Base-by-base conservation (phyloP, 306 rosid species). In the Prunus mira region DNA sequence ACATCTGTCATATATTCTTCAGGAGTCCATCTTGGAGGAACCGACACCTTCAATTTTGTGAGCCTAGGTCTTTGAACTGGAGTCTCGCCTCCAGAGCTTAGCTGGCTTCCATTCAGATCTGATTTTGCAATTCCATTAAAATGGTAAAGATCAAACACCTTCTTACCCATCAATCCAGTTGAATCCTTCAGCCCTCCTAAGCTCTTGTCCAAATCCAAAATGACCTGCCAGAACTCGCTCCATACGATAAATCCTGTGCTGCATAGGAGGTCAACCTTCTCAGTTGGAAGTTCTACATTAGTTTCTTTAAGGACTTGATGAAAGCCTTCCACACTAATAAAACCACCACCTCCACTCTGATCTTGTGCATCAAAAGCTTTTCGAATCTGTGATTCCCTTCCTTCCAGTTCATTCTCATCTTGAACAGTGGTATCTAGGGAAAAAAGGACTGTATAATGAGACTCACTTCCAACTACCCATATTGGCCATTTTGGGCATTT, bases 281-380 rank as follows among this genome's bases (percentile, higher is more conserved):
- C 92, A 24, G 79, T 80, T 41, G 88, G 92, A 80, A 95, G 89
- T 77, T 78, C 86, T 72, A 89, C 78, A 75, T 82, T 82, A 47
- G 97, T 84, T 75, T 88, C 97, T 79, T 76, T 86, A 45, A 95
- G 87, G 64, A 92, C 97, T 81, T 90, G 95, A 69, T 86, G 93
- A 76, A 92, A 90, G 47, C 97, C 97, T 84, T 90, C 98, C 62
- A 90, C 96, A 47, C 97, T 89, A 75, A 92, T 90, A 86, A 95
- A 95, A 38, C 98, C 96, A 45, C 98, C 98, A 69, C 98, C 97
- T 50, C 98, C 97, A 72, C 97, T 95, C 82, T 95, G 98, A 86
- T 95, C 96, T 80, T 85, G 96, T 5, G 91, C 92, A 72, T 92
- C 98, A 79, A 94, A 94, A 61, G 98, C 94, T 90, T 79, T 94